Percentiles rank a stretch among this genome's conserved stretches.
phyloP scores from a whole-genome alignment of 768 basidiomycete genomes.

The Sarcomyxa edulis region DNA sequence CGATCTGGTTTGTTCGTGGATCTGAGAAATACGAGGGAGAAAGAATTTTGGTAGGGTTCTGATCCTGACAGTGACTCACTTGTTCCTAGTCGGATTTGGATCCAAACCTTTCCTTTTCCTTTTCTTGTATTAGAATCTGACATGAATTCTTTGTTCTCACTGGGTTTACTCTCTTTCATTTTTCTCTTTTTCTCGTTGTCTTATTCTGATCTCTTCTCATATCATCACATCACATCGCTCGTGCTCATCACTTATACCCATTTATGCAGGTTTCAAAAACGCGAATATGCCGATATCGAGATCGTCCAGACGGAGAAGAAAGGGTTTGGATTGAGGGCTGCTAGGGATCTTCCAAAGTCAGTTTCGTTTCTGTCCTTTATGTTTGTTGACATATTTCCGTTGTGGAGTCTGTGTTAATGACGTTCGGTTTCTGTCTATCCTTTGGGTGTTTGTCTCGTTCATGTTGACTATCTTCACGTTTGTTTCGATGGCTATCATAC shows the following conservation, averaged over 20 bases:
- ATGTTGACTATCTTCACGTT: too few species aligned
- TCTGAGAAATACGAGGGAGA: too few species aligned
- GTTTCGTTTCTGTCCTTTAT: slow-evolving; percentile 25
- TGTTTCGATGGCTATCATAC: neutral
- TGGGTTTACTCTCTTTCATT: neutral
- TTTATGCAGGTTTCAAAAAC: slow-evolving; percentile 79
- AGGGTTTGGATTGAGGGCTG: slow-evolving; percentile 88
- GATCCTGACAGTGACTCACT: too few species aligned
- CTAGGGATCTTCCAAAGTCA: slow-evolving; percentile 57
- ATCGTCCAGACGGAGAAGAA: slow-evolving; percentile 95
- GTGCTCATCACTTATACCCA: too few species aligned
- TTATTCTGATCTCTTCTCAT: too few species aligned
- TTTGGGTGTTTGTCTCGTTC: too few species aligned
- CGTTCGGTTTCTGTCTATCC: too few species aligned
- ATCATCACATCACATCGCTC: too few species aligned
- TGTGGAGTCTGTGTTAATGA: slow-evolving; percentile 8
- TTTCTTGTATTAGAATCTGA: neutral
- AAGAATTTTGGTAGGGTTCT: too few species aligned
- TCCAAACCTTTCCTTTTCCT: slow-evolving; percentile 7
- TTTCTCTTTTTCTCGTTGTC: slow-evolving; percentile 2
- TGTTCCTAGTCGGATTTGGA: too few species aligned
- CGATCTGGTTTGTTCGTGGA: too few species aligned
- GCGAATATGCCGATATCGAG: slow-evolving; percentile 79
- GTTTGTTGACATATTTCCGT: too few species aligned
- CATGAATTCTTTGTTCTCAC: neutral